A percentile compares a stretch with the other conserved stretches of the same genome.
Evolutionary conservation across 257 asterid species (phyloP).

Genomic region (Forsythia viridissima): DNA sequence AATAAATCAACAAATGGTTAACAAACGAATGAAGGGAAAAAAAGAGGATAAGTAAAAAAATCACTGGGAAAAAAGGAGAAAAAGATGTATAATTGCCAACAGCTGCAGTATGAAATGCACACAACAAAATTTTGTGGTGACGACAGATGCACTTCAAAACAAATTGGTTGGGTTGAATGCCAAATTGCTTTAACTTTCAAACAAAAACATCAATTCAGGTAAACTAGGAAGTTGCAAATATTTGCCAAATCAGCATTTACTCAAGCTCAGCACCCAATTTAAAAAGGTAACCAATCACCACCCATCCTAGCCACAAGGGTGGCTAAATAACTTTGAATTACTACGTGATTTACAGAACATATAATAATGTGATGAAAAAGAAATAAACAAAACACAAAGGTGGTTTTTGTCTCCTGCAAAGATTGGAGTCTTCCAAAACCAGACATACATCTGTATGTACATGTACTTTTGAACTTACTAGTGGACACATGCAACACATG

Average conservation of each 20-base stretch:
- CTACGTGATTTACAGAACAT: background rate
- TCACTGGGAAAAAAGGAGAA: background rate
- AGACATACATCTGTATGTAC: background rate
- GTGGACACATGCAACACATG: background rate
- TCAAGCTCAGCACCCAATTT: background rate
- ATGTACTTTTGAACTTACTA: background rate
- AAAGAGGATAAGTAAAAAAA: background rate
- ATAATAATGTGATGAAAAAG: background rate
- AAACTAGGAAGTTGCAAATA: conserved; percentile 10
- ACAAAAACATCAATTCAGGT: background rate
- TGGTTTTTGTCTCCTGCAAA: background rate
- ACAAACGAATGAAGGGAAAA: background rate
- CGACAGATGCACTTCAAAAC: background rate
- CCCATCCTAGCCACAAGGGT: background rate
- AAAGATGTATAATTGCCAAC: background rate
- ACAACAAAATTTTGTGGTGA: background rate
- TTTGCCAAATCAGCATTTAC: background rate
- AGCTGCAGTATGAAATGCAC: background rate
- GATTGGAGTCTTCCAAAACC: background rate
- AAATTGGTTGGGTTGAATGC: background rate
- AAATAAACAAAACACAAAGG: background rate
- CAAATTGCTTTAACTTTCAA: background rate
- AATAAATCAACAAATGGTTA: background rate
- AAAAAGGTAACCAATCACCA: background rate
- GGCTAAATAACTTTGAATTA: background rate